Percentiles rank a stretch among this genome's conserved stretches.
Conservation (phyloP, 768 basidiomycete genomes). For the Suillus luteus region DNA sequence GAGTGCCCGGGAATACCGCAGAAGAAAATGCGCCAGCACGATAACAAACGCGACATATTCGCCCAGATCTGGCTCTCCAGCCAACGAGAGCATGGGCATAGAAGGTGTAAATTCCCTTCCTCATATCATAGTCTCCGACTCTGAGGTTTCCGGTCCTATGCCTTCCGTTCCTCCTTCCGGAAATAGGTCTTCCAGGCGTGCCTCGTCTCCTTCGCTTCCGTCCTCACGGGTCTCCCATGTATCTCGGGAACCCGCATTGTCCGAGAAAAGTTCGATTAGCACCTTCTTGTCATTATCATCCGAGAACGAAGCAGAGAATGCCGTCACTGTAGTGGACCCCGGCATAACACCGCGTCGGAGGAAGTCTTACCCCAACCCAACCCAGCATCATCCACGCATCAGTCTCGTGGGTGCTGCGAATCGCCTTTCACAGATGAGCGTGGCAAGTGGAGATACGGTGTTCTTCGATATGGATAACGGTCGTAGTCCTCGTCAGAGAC, state of each 20-base stretch:
- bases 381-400: slow-evolving; percentile 23
- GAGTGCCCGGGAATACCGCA: slow-evolving; percentile 31
- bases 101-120: slow-evolving; percentile 13
- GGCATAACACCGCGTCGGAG: slow-evolving; percentile 16
- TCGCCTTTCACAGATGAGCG: slow-evolving; percentile 27
- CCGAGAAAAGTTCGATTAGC: slow-evolving; percentile 30
- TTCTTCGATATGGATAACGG: slow-evolving; percentile 23
- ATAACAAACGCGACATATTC: background rate
- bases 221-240: slow-evolving; percentile 5
- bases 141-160: background rate
- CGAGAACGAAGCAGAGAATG: slow-evolving; percentile 19
- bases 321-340: background rate
- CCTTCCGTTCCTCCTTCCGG: background rate
- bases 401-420: slow-evolving; percentile 31
- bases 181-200: slow-evolving; percentile 11
- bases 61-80: background rate
- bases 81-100: slow-evolving; percentile 7
- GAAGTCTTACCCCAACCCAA: slow-evolving; percentile 29
- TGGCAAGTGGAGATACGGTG: slow-evolving; percentile 28
- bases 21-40: slow-evolving; percentile 18
- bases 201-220: slow-evolving; percentile 19
- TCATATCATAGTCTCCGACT: slow-evolving; percentile 3
- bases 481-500: background rate
- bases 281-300: slow-evolving; percentile 27
- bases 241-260: slow-evolving; percentile 18